phyloP scores from a whole-genome alignment of 129 eudicot species.

The Erigeron canadensis region DNA sequence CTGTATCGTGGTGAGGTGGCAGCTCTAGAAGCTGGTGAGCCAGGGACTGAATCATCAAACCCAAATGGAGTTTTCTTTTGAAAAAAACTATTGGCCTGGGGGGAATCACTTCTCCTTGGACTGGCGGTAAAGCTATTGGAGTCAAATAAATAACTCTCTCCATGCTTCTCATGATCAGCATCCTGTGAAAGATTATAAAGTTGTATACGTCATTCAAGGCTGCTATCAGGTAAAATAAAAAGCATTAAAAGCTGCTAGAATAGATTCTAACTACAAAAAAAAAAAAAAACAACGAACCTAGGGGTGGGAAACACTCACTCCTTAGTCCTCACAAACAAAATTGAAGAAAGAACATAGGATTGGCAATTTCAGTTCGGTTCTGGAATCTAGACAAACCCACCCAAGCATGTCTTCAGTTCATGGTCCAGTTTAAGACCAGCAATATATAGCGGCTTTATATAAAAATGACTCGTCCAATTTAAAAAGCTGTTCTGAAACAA shows the following conservation, averaged over 20 bases:
- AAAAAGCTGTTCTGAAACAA: not conserved
- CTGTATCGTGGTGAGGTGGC: constrained; percentile 74
- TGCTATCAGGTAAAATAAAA: not conserved
- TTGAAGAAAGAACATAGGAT: too few relatives aligned
- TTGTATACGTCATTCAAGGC: not conserved
- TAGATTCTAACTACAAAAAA: too few relatives aligned
- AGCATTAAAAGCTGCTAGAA: not conserved
- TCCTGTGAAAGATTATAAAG: constrained; percentile 40
- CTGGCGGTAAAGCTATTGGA: constrained; percentile 63
- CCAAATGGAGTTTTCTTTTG: constrained; percentile 53
- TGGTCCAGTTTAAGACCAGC: not conserved
- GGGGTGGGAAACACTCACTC: too few relatives aligned
- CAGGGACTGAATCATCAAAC: constrained; percentile 76
- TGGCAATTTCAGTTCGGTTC: too few relatives aligned
- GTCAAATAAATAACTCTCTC: constrained; percentile 72
- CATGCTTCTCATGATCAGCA: constrained; percentile 57
- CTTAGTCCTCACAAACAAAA: too few relatives aligned
- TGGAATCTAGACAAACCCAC: too few relatives aligned
- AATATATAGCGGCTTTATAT: constrained; percentile 2
- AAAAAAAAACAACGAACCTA: too few relatives aligned
- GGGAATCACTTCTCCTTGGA: constrained; percentile 60
- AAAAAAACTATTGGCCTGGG: constrained; percentile 46
- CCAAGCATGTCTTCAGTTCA: too few relatives aligned
- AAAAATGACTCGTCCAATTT: not conserved
- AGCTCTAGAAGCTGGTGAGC: constrained; percentile 62